Base-by-base conservation (phyloP, 129 eudicot species). In the Oenanthe sinensis region DNA sequence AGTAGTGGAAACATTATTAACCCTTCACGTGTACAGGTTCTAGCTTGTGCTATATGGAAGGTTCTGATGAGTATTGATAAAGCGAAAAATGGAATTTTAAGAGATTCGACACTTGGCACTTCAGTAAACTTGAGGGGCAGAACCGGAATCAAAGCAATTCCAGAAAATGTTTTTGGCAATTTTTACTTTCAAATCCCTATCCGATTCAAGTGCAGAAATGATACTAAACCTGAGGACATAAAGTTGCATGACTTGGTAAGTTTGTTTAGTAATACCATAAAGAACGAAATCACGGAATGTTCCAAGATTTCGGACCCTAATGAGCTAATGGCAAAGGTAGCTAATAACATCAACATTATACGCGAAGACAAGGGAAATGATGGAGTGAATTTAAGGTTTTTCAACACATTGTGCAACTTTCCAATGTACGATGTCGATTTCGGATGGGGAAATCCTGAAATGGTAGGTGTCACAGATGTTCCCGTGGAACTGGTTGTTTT, bases 381-480 rank as follows among this genome's bases (percentile, higher is more conserved):
- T 4, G 22, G 43, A 15, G 14, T 69, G 9, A 22, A 69, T 17
- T 39, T 37, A 20, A 8, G 26, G 20, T 17, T 69, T 17, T 69
- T 69, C 20, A 54, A 48, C 55, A 63, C 20, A 71, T 63, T 71
- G 71, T 47, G 79, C 19, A 71, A 75, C 9, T 77, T 83, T 16
- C 82, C 82, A 5, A 6, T 63, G 28, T 83, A 83, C 28, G 79
- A 74, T 19, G 82, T 42, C 6, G 82, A 83, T 75, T 83, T 83
- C 48, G 85, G 85, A 0, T 78, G 82, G 85, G 85, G 82, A 50
- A 74, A 83, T 44, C 79, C 85, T 1, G 20, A 20, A 7, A 74
- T 76, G 82, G 78, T 78, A 5, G 26, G 58, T 17, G 16, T 28
- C 28, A 28, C 48, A 2, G 37, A 10, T 26, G 15, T 30, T 16